These are phyloP conservation scores for Ceratobasidium sp. DNA, from an alignment of 1,284 basidiomycete genomes.

Conservation along the genomic window DNA sequence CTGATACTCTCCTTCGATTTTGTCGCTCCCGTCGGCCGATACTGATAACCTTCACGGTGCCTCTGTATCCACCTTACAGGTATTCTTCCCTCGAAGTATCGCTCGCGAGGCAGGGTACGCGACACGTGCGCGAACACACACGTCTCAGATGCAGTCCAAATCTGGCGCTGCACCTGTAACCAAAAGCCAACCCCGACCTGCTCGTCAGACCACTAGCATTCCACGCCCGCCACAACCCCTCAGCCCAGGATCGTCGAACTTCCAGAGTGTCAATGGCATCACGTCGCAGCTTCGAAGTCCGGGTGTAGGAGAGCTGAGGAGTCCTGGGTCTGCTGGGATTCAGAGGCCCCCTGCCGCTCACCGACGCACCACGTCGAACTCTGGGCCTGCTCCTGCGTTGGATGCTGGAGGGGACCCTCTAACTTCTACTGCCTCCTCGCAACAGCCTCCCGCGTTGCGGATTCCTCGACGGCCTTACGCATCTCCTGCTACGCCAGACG, in stretches of 20 bases:
- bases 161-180: background rate
- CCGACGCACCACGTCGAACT: background rate
- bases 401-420: background rate
- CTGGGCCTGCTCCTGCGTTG: too few relatives aligned
- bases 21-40: too few relatives aligned
- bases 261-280: too few relatives aligned
- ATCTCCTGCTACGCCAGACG: background rate
- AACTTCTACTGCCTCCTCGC: background rate
- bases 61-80: too few relatives aligned
- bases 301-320: background rate
- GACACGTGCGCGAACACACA: constrained; percentile 12
- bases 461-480: background rate
- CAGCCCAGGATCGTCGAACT: constrained; percentile 17
- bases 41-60: background rate
- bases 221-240: too few relatives aligned
- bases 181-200: constrained; percentile 23
- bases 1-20: too few relatives aligned
- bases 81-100: constrained; percentile 36
- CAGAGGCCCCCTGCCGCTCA: constrained; percentile 3
- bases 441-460: too few relatives aligned
- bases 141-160: constrained; percentile 8
- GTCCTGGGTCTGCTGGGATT: background rate
- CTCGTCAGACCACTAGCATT: too few relatives aligned
- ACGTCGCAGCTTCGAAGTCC: too few relatives aligned
- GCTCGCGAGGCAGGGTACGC: constrained; percentile 36